A percentile compares a stretch with the other conserved stretches of the same genome.
These are phyloP conservation scores for Logfia minima DNA, from an alignment of 129 eudicot species.

Conservation along the genomic window DNA sequence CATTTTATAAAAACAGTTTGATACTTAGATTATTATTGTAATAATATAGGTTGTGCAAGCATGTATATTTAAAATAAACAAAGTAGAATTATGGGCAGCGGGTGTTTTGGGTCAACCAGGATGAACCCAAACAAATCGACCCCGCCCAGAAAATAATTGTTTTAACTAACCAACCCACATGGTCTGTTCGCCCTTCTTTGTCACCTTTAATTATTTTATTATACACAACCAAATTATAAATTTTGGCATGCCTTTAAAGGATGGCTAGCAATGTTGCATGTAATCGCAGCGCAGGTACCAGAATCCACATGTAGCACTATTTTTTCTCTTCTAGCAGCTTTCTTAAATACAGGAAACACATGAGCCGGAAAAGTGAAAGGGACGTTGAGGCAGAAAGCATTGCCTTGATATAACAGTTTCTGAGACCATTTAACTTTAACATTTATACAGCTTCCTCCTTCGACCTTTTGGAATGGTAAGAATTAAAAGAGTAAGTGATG, in stretches of 20 bases:
- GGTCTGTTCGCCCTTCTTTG: neutral
- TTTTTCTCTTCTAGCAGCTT: constrained; percentile 49
- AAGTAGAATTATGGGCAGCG: neutral
- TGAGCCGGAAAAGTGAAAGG: constrained; percentile 80
- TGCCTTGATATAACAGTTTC: constrained; percentile 59
- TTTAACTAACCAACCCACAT: neutral
- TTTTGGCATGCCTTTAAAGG: constrained; percentile 60
- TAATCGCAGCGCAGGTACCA: constrained; percentile 41
- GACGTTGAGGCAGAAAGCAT: constrained; percentile 52
- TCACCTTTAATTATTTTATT: neutral
- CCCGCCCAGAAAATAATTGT: neutral
- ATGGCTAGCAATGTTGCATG: constrained; percentile 61
- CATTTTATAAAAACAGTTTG: too few species aligned
- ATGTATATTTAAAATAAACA: too few species aligned
- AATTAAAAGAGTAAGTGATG: neutral
- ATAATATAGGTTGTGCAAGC: neutral
- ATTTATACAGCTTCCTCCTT: constrained; percentile 65
- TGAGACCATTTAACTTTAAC: constrained; percentile 78
- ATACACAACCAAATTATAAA: neutral
- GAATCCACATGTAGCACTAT: constrained; percentile 66
- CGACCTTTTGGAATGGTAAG: constrained; percentile 50
- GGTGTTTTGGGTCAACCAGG: neutral
- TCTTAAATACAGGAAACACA: constrained; percentile 55
- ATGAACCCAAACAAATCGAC: too few species aligned
- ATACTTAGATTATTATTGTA: neutral